Evolutionary conservation across 2,329 filamentous ascomycete genomes (phyloP).

Genomic region (Penicillium frequentans): DNA sequence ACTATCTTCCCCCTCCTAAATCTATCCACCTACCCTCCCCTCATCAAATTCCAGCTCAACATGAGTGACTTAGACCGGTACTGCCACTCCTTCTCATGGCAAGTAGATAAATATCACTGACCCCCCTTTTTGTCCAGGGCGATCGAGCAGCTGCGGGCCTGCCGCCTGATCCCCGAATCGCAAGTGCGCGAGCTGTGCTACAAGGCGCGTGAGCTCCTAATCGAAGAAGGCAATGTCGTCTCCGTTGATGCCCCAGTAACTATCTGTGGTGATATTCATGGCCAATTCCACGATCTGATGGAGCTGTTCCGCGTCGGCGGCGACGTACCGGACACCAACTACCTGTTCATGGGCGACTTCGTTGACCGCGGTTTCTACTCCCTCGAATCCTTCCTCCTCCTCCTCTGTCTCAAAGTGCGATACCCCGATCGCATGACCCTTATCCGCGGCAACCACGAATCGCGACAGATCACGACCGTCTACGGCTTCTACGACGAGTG

Average conservation of each 20-base stretch:
- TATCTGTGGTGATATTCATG: constrained; percentile 96
- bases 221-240: constrained; percentile 97
- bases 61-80: constrained; percentile 97
- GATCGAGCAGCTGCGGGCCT: constrained; percentile 92
- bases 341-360: constrained; percentile 98
- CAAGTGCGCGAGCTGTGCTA: constrained; percentile 97
- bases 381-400: constrained; percentile 91
- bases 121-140: constrained; percentile 57
- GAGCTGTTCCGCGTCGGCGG: constrained; percentile 92
- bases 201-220: constrained; percentile 91
- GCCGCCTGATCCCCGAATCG: constrained; percentile 90
- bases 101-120: not conserved
- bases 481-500: constrained; percentile 99
- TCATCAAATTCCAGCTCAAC: constrained; percentile 23
- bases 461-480: constrained; percentile 92
- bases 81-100: constrained; percentile 24
- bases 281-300: constrained; percentile 96
- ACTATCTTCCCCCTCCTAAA: constrained; percentile 7
- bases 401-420: constrained; percentile 93
- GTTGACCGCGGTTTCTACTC: constrained; percentile 98
- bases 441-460: constrained; percentile 94
- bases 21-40: constrained; percentile 9
- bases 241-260: constrained; percentile 93
- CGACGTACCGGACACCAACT: constrained; percentile 92
- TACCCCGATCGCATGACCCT: constrained; percentile 97